Percentiles rank a stretch among this genome's conserved stretches.
Evolutionary conservation across 2,329 filamentous ascomycete genomes (phyloP).

Genomic region (Conoideocrella luteorostrata): DNA sequence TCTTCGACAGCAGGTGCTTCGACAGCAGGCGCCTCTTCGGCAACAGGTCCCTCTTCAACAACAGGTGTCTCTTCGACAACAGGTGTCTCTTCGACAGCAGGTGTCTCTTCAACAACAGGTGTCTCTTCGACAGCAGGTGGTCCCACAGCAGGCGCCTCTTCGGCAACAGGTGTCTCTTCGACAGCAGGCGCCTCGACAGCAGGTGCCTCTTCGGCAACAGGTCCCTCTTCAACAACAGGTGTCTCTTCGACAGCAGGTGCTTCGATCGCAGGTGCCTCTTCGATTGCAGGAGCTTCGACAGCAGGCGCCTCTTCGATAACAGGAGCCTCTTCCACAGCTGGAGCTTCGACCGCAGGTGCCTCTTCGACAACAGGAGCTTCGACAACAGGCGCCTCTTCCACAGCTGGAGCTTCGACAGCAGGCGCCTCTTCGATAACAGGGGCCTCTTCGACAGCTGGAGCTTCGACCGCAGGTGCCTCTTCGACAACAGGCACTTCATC

Average conservation of each 20-base stretch:
- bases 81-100: neutral
- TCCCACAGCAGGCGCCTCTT: neutral
- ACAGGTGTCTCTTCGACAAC: neutral
- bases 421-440: neutral
- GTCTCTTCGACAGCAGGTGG: neutral
- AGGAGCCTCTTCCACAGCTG: neutral
- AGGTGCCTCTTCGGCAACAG: neutral
- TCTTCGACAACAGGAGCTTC: too few relatives aligned
- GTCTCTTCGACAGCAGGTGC: neutral
- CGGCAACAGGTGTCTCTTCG: neutral
- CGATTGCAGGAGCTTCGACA: neutral
- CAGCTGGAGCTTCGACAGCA: neutral
- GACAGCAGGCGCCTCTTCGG: neutral
- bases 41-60: neutral
- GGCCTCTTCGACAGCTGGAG: neutral
- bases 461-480: neutral
- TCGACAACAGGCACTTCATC: neutral
- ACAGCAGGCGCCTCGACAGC: neutral
- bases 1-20: neutral
- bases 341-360: neutral
- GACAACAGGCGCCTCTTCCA: neutral
- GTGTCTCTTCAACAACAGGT: too few relatives aligned
- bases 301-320: neutral
- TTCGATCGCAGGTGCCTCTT: neutral
- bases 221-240: neutral